Conservation (phyloP, 306 rosid genomes). For the Castanopsis chinensis region DNA sequence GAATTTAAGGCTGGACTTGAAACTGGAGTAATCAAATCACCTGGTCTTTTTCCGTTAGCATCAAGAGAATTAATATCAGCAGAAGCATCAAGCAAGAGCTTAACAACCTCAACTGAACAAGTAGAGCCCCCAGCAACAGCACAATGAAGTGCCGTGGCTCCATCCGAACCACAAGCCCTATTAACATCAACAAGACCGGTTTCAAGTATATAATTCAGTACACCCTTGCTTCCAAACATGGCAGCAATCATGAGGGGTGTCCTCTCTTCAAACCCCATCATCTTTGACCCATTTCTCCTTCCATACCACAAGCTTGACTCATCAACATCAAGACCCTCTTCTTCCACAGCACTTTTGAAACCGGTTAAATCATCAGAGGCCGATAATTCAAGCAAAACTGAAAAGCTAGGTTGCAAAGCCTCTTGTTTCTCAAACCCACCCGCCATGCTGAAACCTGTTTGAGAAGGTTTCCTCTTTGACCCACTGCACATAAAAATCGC, state of each 20-base stretch:
- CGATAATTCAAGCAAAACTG: constrained; percentile 59
- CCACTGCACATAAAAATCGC: constrained; percentile 64
- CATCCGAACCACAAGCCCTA: constrained; percentile 53
- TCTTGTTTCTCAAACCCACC: constrained; percentile 36
- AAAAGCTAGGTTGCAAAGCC: constrained; percentile 26
- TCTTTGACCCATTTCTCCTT: constrained; percentile 62
- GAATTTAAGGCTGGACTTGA: constrained; percentile 26
- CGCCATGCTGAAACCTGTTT: constrained; percentile 49
- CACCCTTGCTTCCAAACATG: constrained; percentile 70
- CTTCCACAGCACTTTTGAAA: constrained; percentile 62
- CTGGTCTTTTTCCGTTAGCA: constrained; percentile 50
- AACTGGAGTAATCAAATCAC: constrained; percentile 43
- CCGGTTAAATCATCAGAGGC: constrained; percentile 57
- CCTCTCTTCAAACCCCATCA: constrained; percentile 62
- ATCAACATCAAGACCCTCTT: constrained; percentile 48
- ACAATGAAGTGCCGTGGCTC: constrained; percentile 80
- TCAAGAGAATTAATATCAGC: constrained; percentile 55
- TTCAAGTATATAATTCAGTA: constrained; percentile 52
- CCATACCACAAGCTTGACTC: constrained; percentile 80
- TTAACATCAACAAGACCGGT: constrained; percentile 62
- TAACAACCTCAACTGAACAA: constrained; percentile 50
- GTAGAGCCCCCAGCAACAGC: constrained; percentile 71
- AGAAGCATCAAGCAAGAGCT: constrained; percentile 64
- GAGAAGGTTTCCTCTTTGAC: constrained; percentile 50
- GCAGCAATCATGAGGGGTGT: constrained; percentile 86